Base-by-base conservation (phyloP, 306 rosid genomes). In the Urtica urens region DNA sequence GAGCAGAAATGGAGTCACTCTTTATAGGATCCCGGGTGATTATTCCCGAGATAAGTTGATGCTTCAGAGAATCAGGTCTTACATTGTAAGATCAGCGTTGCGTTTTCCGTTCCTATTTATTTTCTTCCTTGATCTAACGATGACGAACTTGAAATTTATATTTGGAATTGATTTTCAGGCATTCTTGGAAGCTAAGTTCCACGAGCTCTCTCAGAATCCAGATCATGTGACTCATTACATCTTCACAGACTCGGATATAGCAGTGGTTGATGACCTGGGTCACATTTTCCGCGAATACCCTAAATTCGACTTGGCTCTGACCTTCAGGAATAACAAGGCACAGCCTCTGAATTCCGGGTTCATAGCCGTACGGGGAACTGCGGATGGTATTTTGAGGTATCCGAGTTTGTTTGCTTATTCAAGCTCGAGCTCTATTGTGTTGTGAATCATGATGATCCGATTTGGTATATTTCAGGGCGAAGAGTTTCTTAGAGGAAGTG, bases 1-100 rank as follows among this genome's bases (percentile, higher is more conserved):
- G 30, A 73, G 34, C 51, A 75, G 82, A 77, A 46, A 69, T 46
- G 57, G 77, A 65, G 95, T 90, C 55, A 64, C 75, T 57, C 50
- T 73, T 31, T 66, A 75, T 64, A 92, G 87, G 45, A 71, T 90
- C 49, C 80, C 61, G 72, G 95, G 95, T 72, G 92, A 84, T 62
- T 90, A 84, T 70, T 77, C 94, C 13, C 78, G 94, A 52, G 95
- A 79, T 94, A 71, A 71, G 78, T 77, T 90, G 92, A 90, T 90
- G 95, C 95, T 90, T 67, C 97, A 84, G 75, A 84, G 97, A 86
- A 85, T 84, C 82, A 81, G 85, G 85, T 81, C 95, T 72, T 90
- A 90, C 87, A 84, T 90, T 71, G 97, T 79, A 90, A 79, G 97
- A 70, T 71, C 65, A 71, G n/a, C 66, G 24, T 51, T 70, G 64